Evolutionary conservation across 176 grass and related monocot genomes (phyloP), one percentile per base, ranked within the genome.

Genomic region (Aegilops tauschii): DNA sequence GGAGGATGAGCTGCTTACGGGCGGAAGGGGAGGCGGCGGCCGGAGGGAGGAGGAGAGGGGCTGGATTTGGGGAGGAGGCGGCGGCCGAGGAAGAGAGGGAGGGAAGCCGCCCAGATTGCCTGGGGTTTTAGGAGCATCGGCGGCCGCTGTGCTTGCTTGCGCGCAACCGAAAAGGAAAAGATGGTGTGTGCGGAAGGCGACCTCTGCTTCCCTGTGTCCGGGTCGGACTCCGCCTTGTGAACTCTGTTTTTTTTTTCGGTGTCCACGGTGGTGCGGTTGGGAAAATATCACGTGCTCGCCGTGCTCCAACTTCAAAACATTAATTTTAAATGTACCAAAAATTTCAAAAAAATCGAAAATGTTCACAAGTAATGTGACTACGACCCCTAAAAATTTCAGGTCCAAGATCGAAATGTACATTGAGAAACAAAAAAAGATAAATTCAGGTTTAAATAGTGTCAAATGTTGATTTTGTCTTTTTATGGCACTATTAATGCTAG

Each of bases 91-190:
- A 76, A 80, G 76, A 83, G 76, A 50, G 81, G 81, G 69, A 87
- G 80, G 31, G 81, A 84, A 76, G 59, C 73, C 54, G 81, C 69
- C 80, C 74, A 74, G 66, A 47, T 40, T 76, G 79, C 82, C 27
- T 90, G 84, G 25, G 67, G 42, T 65, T 87, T 90, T 79, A 90
- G 50, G 50, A 54, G 58, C 89, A 90, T 90, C 80, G 73, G 72
- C 1, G 79, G 13, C 27, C 67, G 65, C 64, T 31, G 29, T n/a
- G 61, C 27, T 69, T 63, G 21, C 16, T 61, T 28, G 45, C 13
- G 27, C 27, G 29, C 16, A 18, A 54, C 71, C 4, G 28, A 47
- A 8, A 14, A 34, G 7, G 4, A 74, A 72, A 23, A n/a, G 67
- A 35, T 21, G 12, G 23, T 73, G 3, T 72, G 12, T 23, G 36